Base-by-base conservation (phyloP, 495 filamentous ascomycete species). In the Pyronema omphalodes region DNA sequence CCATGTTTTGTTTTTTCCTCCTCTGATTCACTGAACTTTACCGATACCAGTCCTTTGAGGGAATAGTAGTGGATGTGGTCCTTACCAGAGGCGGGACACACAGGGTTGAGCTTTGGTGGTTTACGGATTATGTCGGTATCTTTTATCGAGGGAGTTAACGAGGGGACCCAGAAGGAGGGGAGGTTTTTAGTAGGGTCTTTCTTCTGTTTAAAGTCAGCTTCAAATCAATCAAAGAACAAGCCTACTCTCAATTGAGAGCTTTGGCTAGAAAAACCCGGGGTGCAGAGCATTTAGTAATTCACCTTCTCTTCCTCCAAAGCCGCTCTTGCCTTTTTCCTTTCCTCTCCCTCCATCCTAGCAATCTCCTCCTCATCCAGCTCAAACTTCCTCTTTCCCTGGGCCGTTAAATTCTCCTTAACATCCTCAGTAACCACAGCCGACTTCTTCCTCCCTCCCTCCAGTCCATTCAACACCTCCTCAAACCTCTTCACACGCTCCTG, bases 101-200 rank as follows among this genome's bases (percentile, higher is more conserved):
- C 69, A 2, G 91, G 88, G 15, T 75, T 74, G 55, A 76, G 68
- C 62, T 93, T 94, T 47, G 71, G 63, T 36, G 79, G 72, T 64
- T 80, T 84, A 18, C 73, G 73, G 8, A 71, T 65, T 3, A 67
- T 63, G 45, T 71, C 69, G 47, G 74, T 73, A 55, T 70, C 68
- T 2, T 66, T 64, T 57, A 82, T 72, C 0, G 76, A 73, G 0
- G 89, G 87, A 0, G 85, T 91, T 34, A 93, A 71, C 1, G 84
- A 83, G 0, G 91, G 89, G 0, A 93, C 81, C 91, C 91, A 98
- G 71, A 96, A 96, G 3, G 88, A 91, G 0, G 87, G 86, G 0
- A 94, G 69, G n/a, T 76, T 79, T 0, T 79, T 79, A 62, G 84
- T 83, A 0, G 76, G 74, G 0, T 78, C 75, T 68, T 75, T 54